A percentile compares a stretch with the other conserved stretches of the same genome.
Conservation (phyloP, 1,284 basidiomycete genomes). For the Coniferiporia weirii region DNA sequence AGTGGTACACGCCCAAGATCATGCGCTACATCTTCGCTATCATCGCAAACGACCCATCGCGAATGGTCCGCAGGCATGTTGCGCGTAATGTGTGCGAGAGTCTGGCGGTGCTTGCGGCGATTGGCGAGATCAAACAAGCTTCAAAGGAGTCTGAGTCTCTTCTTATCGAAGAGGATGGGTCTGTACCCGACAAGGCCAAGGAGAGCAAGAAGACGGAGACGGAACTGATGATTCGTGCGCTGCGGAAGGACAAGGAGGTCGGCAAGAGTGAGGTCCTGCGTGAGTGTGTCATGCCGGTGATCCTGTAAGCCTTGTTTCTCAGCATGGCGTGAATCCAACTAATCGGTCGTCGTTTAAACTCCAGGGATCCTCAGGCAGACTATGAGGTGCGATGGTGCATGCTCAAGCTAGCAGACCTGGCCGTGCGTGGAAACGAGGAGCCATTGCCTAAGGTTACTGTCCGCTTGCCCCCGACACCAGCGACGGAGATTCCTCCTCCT, state of each 20-base stretch:
- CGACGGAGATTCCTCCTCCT: constrained; percentile 52
- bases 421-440: constrained; percentile 80
- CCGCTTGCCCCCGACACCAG: constrained; percentile 75
- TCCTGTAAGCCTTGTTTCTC: constrained; percentile 51
- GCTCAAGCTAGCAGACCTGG: constrained; percentile 88
- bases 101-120: constrained; percentile 79
- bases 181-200: constrained; percentile 55
- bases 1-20: constrained; percentile 80
- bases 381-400: constrained; percentile 87
- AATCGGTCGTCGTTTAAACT: constrained; percentile 1
- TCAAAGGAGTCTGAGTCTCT: constrained; percentile 71
- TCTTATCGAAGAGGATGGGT: constrained; percentile 83
- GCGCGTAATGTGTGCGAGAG: constrained; percentile 84
- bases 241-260: constrained; percentile 80
- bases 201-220: constrained; percentile 78
- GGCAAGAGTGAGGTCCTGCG: constrained; percentile 79
- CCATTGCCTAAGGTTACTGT: constrained; percentile 83
- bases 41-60: constrained; percentile 82
- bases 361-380: constrained; percentile 70
- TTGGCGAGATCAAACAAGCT: constrained; percentile 82
- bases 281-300: constrained; percentile 76
- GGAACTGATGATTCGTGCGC: constrained; percentile 73
- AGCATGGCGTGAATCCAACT: constrained; percentile 6
- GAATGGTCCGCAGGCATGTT: constrained; percentile 79
- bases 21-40: constrained; percentile 90